Percentiles rank a stretch among this genome's conserved stretches.
Conservation (phyloP, 2,329 filamentous ascomycete genomes). For the Gyromitra esculenta region DNA sequence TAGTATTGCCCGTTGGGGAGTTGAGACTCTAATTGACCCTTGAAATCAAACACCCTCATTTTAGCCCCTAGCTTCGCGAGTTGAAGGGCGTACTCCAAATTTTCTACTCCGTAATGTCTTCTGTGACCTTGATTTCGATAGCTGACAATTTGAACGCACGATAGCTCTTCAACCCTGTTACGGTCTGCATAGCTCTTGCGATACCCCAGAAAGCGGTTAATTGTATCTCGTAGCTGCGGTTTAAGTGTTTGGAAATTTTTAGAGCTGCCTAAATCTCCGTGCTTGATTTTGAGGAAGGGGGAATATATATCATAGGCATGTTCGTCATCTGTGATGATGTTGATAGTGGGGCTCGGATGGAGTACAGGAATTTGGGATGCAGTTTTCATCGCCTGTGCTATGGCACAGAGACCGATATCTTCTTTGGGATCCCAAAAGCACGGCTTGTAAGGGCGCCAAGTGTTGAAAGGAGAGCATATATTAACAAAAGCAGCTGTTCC, state of each 20-base stretch:
- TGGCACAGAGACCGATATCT: constrained; percentile 42
- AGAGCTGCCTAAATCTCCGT: constrained; percentile 6
- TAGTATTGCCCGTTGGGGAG: constrained; percentile 32
- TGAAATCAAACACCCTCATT: constrained; percentile 33
- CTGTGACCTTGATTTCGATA: constrained; percentile 7
- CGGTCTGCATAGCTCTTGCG: constrained; percentile 32
- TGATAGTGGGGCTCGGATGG: constrained; percentile 19
- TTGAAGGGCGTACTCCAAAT: constrained; percentile 26
- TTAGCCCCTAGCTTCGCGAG: constrained; percentile 36
- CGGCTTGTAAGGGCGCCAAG: constrained; percentile 41
- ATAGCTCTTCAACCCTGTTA: constrained; percentile 33
- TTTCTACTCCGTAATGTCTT: constrained; percentile 1
- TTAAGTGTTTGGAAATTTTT: constrained; percentile 19
- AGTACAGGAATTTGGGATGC: constrained; percentile 34
- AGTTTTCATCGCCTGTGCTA: constrained; percentile 36
- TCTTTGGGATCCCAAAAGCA: constrained; percentile 40
- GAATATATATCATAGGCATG: constrained; percentile 23
- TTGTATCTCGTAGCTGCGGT: constrained; percentile 10
- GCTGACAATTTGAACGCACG: constrained; percentile 23
- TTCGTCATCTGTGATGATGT: constrained; percentile 40
- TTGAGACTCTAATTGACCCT: constrained; percentile 10
- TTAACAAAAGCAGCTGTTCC: constrained; percentile 37
- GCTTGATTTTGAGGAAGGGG: constrained; percentile 14
- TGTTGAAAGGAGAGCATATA: constrained; percentile 42
- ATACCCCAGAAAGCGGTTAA: constrained; percentile 26